Evolutionary conservation across 495 filamentous ascomycete genomes (phyloP).

Genomic region (Lophiotrema nucula): DNA sequence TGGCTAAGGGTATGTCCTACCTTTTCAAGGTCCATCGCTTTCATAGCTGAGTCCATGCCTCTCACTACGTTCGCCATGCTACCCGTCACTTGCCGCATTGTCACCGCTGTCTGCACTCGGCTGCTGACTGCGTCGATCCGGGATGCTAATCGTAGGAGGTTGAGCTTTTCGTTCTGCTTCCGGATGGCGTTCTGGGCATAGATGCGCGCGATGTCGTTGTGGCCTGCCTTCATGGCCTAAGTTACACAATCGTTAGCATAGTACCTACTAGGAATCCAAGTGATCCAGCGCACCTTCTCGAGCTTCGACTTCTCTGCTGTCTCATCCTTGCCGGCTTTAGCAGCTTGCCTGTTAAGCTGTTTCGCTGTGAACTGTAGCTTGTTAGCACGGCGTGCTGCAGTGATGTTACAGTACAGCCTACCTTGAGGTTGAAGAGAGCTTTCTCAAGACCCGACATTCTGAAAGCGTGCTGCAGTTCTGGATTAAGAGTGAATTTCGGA

Average conservation of each 20-base stretch:
- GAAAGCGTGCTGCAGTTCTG: too few relatives aligned
- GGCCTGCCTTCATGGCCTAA: constrained; percentile 62
- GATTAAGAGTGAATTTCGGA: background rate
- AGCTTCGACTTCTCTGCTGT: constrained; percentile 77
- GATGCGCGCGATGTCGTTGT: constrained; percentile 75
- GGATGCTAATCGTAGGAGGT: constrained; percentile 58
- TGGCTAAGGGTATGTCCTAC: constrained; percentile 37
- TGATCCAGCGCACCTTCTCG: constrained; percentile 60
- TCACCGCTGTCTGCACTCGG: constrained; percentile 64
- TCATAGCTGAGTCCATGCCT: constrained; percentile 67
- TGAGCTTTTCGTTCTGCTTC: constrained; percentile 68
- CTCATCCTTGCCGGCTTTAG: constrained; percentile 80
- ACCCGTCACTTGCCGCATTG: constrained; percentile 63
- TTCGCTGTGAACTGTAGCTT: constrained; percentile 72
- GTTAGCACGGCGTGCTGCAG: constrained; percentile 6
- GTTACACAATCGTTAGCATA: constrained; percentile 30
- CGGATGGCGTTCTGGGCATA: constrained; percentile 83
- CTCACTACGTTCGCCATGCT: constrained; percentile 64
- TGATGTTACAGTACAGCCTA: constrained; percentile 25
- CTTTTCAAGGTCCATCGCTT: constrained; percentile 68
- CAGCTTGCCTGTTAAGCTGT: constrained; percentile 75
- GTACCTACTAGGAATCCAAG: background rate
- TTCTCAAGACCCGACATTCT: constrained; percentile 64
- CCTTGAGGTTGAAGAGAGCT: constrained; percentile 65
- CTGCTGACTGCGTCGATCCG: constrained; percentile 63